Evolutionary conservation across 2,329 filamentous ascomycete species (phyloP), one percentile per base, ranked within the genome.

Genomic region (Purpureocillium takamizusanense): DNA sequence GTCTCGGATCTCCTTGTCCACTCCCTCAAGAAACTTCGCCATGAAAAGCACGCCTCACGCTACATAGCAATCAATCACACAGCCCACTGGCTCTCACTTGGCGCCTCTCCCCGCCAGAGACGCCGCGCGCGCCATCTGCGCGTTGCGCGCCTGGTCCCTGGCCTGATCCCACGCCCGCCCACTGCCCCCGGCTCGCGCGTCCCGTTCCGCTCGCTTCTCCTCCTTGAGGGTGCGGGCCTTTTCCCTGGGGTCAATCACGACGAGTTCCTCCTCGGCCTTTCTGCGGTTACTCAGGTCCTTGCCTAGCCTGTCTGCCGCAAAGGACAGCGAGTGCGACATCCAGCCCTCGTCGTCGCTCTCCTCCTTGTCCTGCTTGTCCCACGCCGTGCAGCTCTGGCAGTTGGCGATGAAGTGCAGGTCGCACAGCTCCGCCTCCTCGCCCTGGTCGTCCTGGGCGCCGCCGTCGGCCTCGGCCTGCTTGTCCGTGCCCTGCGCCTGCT

Each of bases 371-470:
- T 69, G 70, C 49, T 80, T 73, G 52, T 94, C 84, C 87, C 89
- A 95, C 0, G 82, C 76, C 42, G 77, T 79, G 59, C 92, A 97
- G 33, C 87, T 95, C 56, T 95, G 87, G 59, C 92, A 98, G 51
- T 94, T 86, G 35, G 84, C 85, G 46, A 98, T 94, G 60, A 97
- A 98, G 58, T 98, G 92, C 28, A 98, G 65, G 57, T 97, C 92
- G 55, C 92, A 98, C 4, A 94, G 70, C 36, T 73, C 73, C 3
- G 78, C 81, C 56, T 94, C 86, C 30, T 83, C 78, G 3, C 81
- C 81, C 7, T 36, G 46, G 8, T 42, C 45, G 14, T 43, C 44
- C 55, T 47, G 37, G 4, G 30, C 49, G 14, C 31, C 45, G 29
- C 31, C 45, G 29, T 51, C 50, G 5, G 48, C 49, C 25, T 53